Percentiles rank a stretch among this genome's conserved stretches.
Evolutionary conservation across 139 green algal species (phyloP).

Genomic region (Prasinococcaceae sp.): DNA sequence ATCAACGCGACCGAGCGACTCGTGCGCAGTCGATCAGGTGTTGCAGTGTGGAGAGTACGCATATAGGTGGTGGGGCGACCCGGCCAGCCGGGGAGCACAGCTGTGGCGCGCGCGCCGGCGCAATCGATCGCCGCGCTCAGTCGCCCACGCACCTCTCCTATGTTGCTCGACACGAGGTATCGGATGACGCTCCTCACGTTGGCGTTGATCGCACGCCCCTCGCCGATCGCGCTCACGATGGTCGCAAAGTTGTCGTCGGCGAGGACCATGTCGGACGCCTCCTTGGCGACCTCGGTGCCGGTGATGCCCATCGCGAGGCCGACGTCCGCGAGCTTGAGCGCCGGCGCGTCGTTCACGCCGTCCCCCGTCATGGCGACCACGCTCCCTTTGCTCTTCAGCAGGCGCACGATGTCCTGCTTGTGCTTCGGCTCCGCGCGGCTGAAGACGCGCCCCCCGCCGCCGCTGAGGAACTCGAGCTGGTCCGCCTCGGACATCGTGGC

Average conservation of each 20-base stretch:
- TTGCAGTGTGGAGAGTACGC: too few relatives aligned
- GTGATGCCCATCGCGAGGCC: constrained; percentile 90
- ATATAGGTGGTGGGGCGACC: too few relatives aligned
- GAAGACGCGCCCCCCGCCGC: constrained; percentile 45
- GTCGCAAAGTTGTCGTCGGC: constrained; percentile 7
- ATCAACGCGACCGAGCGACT: too few relatives aligned
- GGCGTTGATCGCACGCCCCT: constrained; percentile 5
- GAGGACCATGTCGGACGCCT: neutral
- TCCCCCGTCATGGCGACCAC: constrained; percentile 86
- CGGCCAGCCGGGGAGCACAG: too few relatives aligned
- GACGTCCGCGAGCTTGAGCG: constrained; percentile 90
- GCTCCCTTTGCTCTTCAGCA: constrained; percentile 55
- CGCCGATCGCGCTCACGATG: neutral
- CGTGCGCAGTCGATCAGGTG: too few relatives aligned
- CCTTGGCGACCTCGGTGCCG: constrained; percentile 23
- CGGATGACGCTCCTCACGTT: constrained; percentile 57
- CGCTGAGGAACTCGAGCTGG: too few relatives aligned
- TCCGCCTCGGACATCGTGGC: too few relatives aligned
- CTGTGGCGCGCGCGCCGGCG: too few relatives aligned
- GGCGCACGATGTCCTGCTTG: constrained; percentile 64
- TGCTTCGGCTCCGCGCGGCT: constrained; percentile 69
- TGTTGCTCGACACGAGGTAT: constrained; percentile 93
- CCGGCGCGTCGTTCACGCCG: constrained; percentile 89
- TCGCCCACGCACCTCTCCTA: constrained; percentile 68
- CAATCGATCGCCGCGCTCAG: too few relatives aligned